Evolutionary conservation across 441 rosid genomes (phyloP).

Genomic region (Corymbia calophylla): DNA sequence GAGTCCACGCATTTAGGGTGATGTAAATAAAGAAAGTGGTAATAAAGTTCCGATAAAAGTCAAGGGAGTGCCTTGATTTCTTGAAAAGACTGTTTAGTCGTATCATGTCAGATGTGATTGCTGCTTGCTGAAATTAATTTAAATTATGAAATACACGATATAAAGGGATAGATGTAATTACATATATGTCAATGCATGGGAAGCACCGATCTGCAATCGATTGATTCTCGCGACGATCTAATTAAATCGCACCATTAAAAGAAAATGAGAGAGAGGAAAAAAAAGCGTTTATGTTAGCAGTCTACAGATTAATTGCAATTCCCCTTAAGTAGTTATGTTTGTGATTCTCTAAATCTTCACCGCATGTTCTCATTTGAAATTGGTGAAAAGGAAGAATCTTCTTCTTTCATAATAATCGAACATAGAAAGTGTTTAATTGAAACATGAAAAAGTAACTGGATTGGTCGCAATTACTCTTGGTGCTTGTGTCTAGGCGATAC

Average conservation of each 20-base stretch:
- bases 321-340: neutral
- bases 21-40: neutral
- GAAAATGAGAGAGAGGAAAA: neutral
- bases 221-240: too few relatives aligned
- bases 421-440: neutral
- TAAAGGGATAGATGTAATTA: neutral
- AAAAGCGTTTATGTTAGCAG: neutral
- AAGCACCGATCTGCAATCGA: neutral
- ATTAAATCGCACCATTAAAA: neutral
- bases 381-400: neutral
- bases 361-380: neutral
- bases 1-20: neutral
- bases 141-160: neutral
- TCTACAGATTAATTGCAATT: neutral
- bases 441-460: neutral
- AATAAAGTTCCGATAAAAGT: neutral
- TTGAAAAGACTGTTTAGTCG: neutral
- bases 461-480: neutral
- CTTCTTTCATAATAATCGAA: neutral
- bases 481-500: neutral
- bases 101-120: neutral
- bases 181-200: neutral
- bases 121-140: neutral
- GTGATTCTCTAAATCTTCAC: neutral
- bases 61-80: neutral